Base-by-base conservation (phyloP, 1,284 basidiomycete species). In the Ceratobasidium sp. region DNA sequence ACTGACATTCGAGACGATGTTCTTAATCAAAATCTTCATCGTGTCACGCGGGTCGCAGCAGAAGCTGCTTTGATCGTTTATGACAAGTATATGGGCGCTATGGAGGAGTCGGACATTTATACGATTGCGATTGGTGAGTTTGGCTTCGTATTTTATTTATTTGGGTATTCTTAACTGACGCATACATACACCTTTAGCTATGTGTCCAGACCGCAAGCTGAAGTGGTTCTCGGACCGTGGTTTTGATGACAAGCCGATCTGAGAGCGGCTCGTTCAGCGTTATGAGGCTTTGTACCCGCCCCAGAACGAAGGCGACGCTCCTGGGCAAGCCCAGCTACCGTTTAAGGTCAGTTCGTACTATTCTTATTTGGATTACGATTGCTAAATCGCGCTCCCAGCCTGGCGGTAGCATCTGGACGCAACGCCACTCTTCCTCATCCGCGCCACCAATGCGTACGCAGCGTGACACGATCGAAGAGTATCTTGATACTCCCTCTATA, bases 201-300 rank as follows among this genome's bases (percentile, higher is more conserved):
- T 65, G 63, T 65, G 63, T 29, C 63, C 63, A 7, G 63, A 65
- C 63, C 63, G 47, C 19, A 65, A 65, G 22, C 63, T 65, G 4
- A 51, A 65, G n/a, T 63, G 63, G 63, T 65, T 65, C 53, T 45
- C 45, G 4, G 63, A 65, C 22, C 59, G 59, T 29, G 22, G 19
- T 22, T 62, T 45, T 9, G 36, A 44, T 19, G 29, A 24, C 27
- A 24, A 53, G 50, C 50, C 50, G 27, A 53, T 53, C 17, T 24
- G 50, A n/a, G 17, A 53, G 7, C 50, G 50, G 7, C 7, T 53
- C 5, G 50, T 53, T 6, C 7, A 53, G 7, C 50, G 50, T 53
- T 53, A 9, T n/a, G 50, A 19, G 7, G 7, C 6, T 6, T 24
- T 8, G 50, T n/a, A 53, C 50, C 50, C 50, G n/a, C n/a, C n/a